These are phyloP conservation scores for Beauveria australis DNA, from an alignment of 2,329 filamentous ascomycete species.

Conservation along the genomic window DNA sequence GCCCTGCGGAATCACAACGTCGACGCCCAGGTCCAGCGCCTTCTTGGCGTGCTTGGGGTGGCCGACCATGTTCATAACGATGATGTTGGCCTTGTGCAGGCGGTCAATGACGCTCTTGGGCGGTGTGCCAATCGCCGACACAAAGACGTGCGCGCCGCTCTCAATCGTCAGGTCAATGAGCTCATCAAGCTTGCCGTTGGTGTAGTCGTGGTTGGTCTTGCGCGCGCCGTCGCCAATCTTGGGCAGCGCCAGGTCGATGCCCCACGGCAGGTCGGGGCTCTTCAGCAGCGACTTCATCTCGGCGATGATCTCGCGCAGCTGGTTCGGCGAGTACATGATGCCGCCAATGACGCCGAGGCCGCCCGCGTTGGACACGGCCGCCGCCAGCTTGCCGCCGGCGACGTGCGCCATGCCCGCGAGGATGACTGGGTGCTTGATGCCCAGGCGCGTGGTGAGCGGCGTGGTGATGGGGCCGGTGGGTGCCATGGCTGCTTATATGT, in stretches of 20 bases:
- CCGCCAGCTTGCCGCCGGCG: conserved; percentile 68
- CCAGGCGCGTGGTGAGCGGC: conserved; percentile 68
- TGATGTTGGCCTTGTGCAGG: conserved; percentile 69
- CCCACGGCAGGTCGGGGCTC: conserved; percentile 68
- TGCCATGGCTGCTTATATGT: not conserved
- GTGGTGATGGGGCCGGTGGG: conserved; percentile 57
- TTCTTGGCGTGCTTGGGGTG: conserved; percentile 87
- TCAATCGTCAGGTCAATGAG: conserved; percentile 80
- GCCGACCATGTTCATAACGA: conserved; percentile 97
- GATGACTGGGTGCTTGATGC: conserved; percentile 80
- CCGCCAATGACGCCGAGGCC: conserved; percentile 71
- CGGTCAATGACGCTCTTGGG: conserved; percentile 63
- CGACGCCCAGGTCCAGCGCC: conserved; percentile 76
- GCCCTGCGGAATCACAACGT: conserved; percentile 87
- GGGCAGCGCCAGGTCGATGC: conserved; percentile 83
- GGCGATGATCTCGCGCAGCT: conserved; percentile 71
- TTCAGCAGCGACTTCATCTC: conserved; percentile 72
- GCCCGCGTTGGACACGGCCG: conserved; percentile 81
- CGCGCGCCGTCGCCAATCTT: conserved; percentile 78
- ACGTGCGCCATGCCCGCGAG: conserved; percentile 91
- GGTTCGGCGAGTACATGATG: conserved; percentile 62
- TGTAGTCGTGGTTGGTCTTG: conserved; percentile 95
- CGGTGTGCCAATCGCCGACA: conserved; percentile 81
- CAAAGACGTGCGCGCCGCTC: conserved; percentile 77
- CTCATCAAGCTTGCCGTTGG: conserved; percentile 77